A percentile compares a stretch with the other conserved stretches of the same genome.
phyloP scores from a whole-genome alignment of 805 yeast genomes.

The Starmerella powellii region DNA sequence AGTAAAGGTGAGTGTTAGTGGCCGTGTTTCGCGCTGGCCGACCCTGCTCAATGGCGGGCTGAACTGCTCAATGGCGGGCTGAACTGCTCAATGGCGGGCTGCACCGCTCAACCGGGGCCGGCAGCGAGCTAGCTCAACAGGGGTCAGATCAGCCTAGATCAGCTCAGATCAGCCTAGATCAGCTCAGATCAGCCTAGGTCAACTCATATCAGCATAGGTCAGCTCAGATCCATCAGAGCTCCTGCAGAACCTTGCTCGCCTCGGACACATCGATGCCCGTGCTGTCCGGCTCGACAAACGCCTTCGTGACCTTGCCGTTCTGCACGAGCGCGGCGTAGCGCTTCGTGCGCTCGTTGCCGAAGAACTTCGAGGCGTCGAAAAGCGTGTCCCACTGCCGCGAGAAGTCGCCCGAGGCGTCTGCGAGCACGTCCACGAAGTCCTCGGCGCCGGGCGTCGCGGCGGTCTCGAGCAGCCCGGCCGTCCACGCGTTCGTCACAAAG shows the following conservation, averaged over 20 bases:
- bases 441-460: constrained; percentile 20
- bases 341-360: constrained; percentile 64
- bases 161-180: neutral
- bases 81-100: too few relatives aligned
- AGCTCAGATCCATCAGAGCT: constrained; percentile 19
- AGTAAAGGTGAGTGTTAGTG: too few relatives aligned
- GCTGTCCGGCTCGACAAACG: constrained; percentile 72
- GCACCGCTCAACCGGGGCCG: too few relatives aligned
- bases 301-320: constrained; percentile 55
- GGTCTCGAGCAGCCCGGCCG: constrained; percentile 30
- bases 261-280: constrained; percentile 44
- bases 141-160: neutral
- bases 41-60: too few relatives aligned
- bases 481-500: constrained; percentile 78
- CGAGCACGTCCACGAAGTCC: constrained; percentile 43
- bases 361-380: constrained; percentile 64
- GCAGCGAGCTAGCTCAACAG: too few relatives aligned
- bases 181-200: neutral
- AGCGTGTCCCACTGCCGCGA: constrained; percentile 49
- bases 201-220: neutral
- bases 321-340: constrained; percentile 68
- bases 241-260: constrained; percentile 25
- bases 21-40: too few relatives aligned
- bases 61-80: too few relatives aligned
- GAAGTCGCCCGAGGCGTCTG: constrained; percentile 72